Base-by-base conservation (phyloP, 179 eudicot species). In the Gypsophila paniculata region DNA sequence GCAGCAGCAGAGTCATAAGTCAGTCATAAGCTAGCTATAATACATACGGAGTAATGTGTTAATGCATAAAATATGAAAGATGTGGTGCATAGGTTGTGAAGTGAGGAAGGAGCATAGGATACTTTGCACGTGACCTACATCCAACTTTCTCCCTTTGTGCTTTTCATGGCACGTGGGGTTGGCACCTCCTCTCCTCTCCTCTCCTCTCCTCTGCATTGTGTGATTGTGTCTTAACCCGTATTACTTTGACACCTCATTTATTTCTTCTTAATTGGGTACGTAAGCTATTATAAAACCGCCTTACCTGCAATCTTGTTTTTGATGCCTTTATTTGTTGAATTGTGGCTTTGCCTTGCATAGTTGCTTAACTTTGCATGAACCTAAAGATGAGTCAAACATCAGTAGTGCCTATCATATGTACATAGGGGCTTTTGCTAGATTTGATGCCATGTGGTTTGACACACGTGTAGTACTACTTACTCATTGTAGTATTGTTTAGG, bases 101-200 rank as follows among this genome's bases (percentile, higher is more conserved):
- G 80, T 64, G 69, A 69, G 80, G 38, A 26, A 22, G 23, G 70
- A 68, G 72, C 86, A 80, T 82, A 79, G 85, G 87, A 87, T 83
- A 81, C 83, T 79, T 81, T 86, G 89, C 96, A 88, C 86, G 93
- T 90, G 90, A 88, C 78, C 69, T 68, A 80, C 66, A 64, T 58
- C 55, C 15, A 23, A 10, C 65, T 60, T 66, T 53, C 64, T 51
- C 48, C 21, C 69, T 72, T 75, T 65, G 49, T 71, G 74, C 82
- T 79, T 80, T 81, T 76, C 75, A 74, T 69, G 80, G 75, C 88
- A 83, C 77, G 86, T 83, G 86, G 78, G 83, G 81, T 71, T 74
- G 80, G 69, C 82, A 62, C 69, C 74, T 78, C 82, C 75, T 65
- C 77, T 74, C 69, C 74, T 29, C 34, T 36, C 3, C 42, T 36